Base-by-base conservation (phyloP, 2,329 filamentous ascomycete species). In the Fusarium chlamydosporum region DNA sequence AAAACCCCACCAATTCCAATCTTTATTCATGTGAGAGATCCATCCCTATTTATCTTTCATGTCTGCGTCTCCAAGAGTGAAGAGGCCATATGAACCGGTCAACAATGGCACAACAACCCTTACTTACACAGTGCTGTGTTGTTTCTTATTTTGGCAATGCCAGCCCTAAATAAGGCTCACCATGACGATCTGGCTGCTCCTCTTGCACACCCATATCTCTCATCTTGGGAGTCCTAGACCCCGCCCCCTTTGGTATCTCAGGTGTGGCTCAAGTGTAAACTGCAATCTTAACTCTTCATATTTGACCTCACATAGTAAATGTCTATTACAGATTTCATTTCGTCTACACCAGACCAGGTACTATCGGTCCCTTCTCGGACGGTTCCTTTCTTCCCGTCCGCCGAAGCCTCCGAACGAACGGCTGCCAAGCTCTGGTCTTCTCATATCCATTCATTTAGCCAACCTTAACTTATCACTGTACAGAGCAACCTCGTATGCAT, bases 331-430 rank as follows among this genome's bases (percentile, higher is more conserved):
- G 42, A 45, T 29, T 15, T 31, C 18, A 20, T 37, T 48, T 20
- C 47, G 4, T 29, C 47, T 40, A 37, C 42, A 9, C 29, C 37
- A 27, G 41, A 33, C 40, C 45, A 45, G 35, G 41, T 63, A 35
- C 15, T 40, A 41, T 67, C 64, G 71, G 71, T 52, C 63, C 40
- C 67, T 72, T 59, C 58, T 72, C 70, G 70, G 60, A 48, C 64
- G 47, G 54, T 50, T 58, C 33, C 56, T 53, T 43, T 53, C 67
- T 58, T 72, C 70, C 68, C 67, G 67, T 57, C 58, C 56, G 55
- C 52, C 67, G 59, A 60, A 57, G 47, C 64, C 58, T 56, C 59
- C 69, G 58, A 72, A 63, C 55, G 56, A 56, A 69, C 71, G 52
- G 52, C 58, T 65, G 55, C 65, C 62, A 62, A 72, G 33, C 27